Evolutionary conservation across 306 rosid species (phyloP), one percentile per base, ranked within the genome.

Genomic region (Fragaria iinumae): DNA sequence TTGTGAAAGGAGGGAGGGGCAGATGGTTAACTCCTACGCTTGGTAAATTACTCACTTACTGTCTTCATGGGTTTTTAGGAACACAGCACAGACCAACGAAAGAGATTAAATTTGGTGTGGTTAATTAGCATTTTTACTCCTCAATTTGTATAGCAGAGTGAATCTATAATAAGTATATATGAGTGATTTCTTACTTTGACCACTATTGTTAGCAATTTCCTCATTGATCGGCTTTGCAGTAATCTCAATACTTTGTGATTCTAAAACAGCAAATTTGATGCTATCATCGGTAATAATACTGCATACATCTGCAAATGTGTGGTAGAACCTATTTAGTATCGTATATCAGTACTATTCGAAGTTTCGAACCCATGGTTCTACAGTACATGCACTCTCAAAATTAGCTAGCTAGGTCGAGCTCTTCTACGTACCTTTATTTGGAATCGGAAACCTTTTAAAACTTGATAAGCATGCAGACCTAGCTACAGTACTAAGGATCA

Each of bases 1-100:
- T 75, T 80, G 64, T 57, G 10, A 12, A 74, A 57, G 65, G n/a
- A 59, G 34, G 62, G 45, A 57, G 38, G 41, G 72, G 70, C 21
- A 67, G 14, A 8, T 49, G 68, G 67, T 44, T 80, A 38, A 23
- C 32, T 47, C 39, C 44, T 57, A 43, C 43, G 12, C 74, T 18
- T 3, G 56, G 65, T 73, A 55, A 32, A 56, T 43, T 10, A 25
- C 71, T 32, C 72, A 59, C 45, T 41, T 8, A 23, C 50, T 14
- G 43, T 20, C 67, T 62, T 18, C 67, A 38, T 72, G 36, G 20
- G 38, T 52, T 76, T 29, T 41, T 55, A 34, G 63, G 63, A 48
- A 64, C 56, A 32, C 27, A 75, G 36, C 41, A 47, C 50, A 25
- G 36, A 27, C 9, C 11, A 39, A 23, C 18, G 8, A 59, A 25